Evolutionary conservation across 139 green algal genomes (phyloP).

Genomic region (Asterochloris erici): DNA sequence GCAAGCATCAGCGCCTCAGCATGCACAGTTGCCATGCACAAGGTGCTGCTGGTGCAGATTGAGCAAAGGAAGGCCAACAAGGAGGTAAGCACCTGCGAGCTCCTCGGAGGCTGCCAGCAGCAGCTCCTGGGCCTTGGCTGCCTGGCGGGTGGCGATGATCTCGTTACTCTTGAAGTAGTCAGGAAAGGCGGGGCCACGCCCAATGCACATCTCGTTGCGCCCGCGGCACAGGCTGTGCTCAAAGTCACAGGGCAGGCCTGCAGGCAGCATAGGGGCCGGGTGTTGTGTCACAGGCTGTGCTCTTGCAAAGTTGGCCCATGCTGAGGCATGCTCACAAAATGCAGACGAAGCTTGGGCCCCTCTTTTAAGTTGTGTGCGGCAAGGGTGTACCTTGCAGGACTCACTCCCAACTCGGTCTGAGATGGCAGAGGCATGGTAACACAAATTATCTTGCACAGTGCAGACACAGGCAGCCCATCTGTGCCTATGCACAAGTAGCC

Average conservation of each 20-base stretch:
- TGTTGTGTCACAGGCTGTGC: too few relatives aligned
- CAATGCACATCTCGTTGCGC: conserved; percentile 69
- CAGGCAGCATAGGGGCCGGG: background rate
- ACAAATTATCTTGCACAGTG: too few relatives aligned
- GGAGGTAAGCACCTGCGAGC: conserved; percentile 9
- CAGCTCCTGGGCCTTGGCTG: conserved; percentile 49
- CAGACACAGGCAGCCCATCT: background rate
- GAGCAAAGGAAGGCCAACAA: background rate
- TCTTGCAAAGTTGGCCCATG: too few relatives aligned
- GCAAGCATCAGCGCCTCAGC: too few relatives aligned
- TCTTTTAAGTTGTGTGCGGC: too few relatives aligned
- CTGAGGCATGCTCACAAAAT: too few relatives aligned
- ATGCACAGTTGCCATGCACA: too few relatives aligned
- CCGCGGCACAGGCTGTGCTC: conserved; percentile 69
- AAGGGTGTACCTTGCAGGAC: too few relatives aligned
- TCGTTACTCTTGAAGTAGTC: conserved; percentile 58
- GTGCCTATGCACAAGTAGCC: background rate
- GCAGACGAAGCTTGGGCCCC: too few relatives aligned
- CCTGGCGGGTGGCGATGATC: conserved; percentile 66
- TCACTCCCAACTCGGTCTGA: too few relatives aligned
- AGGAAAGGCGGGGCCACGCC: conserved; percentile 57
- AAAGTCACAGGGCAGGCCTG: conserved; percentile 54
- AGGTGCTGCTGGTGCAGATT: too few relatives aligned
- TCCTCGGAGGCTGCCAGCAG: conserved; percentile 24
- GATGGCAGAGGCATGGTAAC: too few relatives aligned